A percentile compares a stretch with the other conserved stretches of the same genome.
These are phyloP conservation scores for Podospora pseudopauciseta DNA, from an alignment of 495 filamentous ascomycete genomes.

Conservation along the genomic window DNA sequence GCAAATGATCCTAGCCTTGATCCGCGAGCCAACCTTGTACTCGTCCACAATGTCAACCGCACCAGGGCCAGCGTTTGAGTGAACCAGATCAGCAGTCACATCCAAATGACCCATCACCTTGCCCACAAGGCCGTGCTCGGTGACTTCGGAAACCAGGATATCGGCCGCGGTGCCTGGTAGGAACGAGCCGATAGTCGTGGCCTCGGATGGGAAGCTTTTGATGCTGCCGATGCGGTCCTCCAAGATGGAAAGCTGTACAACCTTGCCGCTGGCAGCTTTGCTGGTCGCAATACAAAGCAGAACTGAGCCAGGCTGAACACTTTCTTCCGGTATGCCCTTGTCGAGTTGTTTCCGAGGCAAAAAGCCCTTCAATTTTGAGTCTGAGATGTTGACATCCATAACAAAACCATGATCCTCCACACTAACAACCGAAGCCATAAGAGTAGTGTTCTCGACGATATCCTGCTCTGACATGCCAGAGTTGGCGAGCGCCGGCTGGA, in stretches of 20 bases:
- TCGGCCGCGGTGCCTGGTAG: constrained; percentile 87
- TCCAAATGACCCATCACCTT: constrained; percentile 92
- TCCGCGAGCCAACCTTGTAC: constrained; percentile 74
- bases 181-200: constrained; percentile 84
- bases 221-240: constrained; percentile 64
- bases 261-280: constrained; percentile 70
- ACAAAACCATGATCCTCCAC: constrained; percentile 93
- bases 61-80: constrained; percentile 67
- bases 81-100: constrained; percentile 82
- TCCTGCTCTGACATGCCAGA: constrained; percentile 64
- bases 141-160: constrained; percentile 73
- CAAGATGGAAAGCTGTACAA: constrained; percentile 81
- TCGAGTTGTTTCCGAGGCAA: constrained; percentile 83
- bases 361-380: constrained; percentile 69
- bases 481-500: constrained; percentile 74
- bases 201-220: constrained; percentile 62
- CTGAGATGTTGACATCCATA: constrained; percentile 82
- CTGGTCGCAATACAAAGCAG: constrained; percentile 78
- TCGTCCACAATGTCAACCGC: constrained; percentile 65
- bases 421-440: constrained; percentile 85
- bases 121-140: constrained; percentile 55
- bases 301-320: constrained; percentile 62
- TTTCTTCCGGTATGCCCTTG: constrained; percentile 60
- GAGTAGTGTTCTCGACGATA: constrained; percentile 63
- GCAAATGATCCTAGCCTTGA: constrained; percentile 81